A percentile compares a stretch with the other conserved stretches of the same genome.
phyloP scores from a whole-genome alignment of 169 alveolate genomes.

The Neospora caninum region DNA sequence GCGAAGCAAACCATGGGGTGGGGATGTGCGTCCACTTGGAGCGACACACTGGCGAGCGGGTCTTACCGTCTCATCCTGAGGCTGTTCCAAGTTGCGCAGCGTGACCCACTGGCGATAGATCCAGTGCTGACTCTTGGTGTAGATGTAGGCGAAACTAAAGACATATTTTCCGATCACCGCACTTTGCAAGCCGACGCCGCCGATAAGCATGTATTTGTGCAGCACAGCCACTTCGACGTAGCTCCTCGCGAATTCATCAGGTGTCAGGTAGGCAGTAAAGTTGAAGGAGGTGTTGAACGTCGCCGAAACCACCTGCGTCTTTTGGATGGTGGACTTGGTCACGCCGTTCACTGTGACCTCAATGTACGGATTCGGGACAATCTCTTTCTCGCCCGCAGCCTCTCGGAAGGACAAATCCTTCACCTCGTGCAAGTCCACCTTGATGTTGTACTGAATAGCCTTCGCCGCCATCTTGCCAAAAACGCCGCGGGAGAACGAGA shows the following conservation, averaged over 20 bases:
- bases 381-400: conserved; percentile 67
- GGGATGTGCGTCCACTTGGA: no score
- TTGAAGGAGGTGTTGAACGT: conserved; percentile 71
- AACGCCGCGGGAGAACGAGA: neutral
- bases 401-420: conserved; percentile 71
- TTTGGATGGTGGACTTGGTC: conserved; percentile 72
- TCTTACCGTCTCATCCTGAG: conserved; percentile 65
- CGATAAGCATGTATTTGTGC: conserved; percentile 72
- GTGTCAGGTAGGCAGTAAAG: conserved; percentile 72
- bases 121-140: conserved; percentile 75
- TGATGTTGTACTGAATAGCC: conserved; percentile 70
- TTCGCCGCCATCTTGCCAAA: conserved; percentile 58
- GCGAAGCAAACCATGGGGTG: no score
- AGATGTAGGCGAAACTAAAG: conserved; percentile 73
- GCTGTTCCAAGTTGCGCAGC: conserved; percentile 69
- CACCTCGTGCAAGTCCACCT: conserved; percentile 75
- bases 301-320: conserved; percentile 75
- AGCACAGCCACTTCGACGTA: conserved; percentile 73
- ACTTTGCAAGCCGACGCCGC: conserved; percentile 68
- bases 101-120: conserved; percentile 77
- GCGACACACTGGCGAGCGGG: no score
- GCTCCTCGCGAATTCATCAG: conserved; percentile 72
- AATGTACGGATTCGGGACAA: conserved; percentile 75
- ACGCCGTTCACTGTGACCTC: conserved; percentile 74
- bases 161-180: conserved; percentile 74